A percentile compares a stretch with the other conserved stretches of the same genome.
These are phyloP conservation scores for Lipomyces yamanashiensis DNA, from an alignment of 805 yeast species.

Conservation along the genomic window DNA sequence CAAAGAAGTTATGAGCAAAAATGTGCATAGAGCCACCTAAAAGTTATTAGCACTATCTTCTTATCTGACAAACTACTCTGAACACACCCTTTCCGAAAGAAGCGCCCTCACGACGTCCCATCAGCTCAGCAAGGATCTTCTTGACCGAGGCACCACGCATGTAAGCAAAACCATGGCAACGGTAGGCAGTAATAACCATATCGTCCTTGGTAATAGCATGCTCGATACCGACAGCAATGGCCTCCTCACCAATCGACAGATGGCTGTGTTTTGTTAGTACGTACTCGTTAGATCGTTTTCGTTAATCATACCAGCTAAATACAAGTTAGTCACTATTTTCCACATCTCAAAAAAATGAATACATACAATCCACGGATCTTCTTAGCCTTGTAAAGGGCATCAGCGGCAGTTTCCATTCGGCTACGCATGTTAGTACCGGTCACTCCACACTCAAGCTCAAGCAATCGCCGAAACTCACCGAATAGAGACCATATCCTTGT, in stretches of 20 bases:
- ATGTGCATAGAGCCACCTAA: constrained; percentile 96
- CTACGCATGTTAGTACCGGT: constrained; percentile 46
- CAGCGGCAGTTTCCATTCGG: constrained; percentile 99
- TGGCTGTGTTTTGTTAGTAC: constrained; percentile 55
- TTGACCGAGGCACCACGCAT: constrained; percentile 94
- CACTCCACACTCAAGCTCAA: not conserved
- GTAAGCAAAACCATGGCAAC: constrained; percentile 98
- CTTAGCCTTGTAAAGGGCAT: constrained; percentile 97
- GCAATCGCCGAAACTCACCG: constrained; percentile 38
- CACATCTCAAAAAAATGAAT: not conserved
- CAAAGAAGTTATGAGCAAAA: constrained; percentile 93
- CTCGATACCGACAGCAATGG: constrained; percentile 98
- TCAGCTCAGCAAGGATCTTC: constrained; percentile 89
- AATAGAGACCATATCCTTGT: constrained; percentile 90
- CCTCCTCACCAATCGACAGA: constrained; percentile 97
- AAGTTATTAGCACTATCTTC: not conserved
- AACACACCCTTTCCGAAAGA: constrained; percentile 82
- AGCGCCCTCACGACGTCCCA: constrained; percentile 96
- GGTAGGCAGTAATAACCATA: constrained; percentile 92
- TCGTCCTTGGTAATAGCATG: constrained; percentile 85
- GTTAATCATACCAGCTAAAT: constrained; percentile 21
- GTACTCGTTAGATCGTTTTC: not conserved
- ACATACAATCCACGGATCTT: constrained; percentile 91
- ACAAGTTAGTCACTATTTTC: not conserved
- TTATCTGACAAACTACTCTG: no score